These are phyloP conservation scores for Wilcoxina mikolae DNA, from an alignment of 495 filamentous ascomycete genomes.

Conservation along the genomic window DNA sequence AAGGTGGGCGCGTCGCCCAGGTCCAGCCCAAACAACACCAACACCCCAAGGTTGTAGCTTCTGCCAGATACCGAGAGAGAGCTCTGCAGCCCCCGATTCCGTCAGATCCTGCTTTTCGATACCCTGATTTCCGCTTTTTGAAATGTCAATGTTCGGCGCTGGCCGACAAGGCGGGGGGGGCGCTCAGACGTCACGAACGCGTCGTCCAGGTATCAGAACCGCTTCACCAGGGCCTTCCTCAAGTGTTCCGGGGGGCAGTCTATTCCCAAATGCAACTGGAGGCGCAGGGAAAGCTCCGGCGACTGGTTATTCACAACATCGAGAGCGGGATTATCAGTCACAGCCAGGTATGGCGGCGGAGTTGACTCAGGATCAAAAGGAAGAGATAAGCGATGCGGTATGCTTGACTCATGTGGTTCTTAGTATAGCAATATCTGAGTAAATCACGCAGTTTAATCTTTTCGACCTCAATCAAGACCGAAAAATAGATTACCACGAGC, in stretches of 20 bases:
- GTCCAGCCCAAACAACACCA: neutral
- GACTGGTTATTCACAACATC: conserved; percentile 29
- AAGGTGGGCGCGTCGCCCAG: neutral
- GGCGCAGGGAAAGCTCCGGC: conserved; percentile 13
- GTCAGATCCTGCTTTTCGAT: too few relatives aligned
- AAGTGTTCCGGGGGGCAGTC: conserved; percentile 10
- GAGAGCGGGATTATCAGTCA: conserved; percentile 29
- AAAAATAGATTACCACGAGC: conserved; percentile 90
- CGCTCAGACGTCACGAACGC: conserved; percentile 12
- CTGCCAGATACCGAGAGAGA: too few relatives aligned
- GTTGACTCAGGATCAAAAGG: conserved; percentile 69
- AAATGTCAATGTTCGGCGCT: conserved; percentile 13
- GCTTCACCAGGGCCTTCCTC: conserved; percentile 7
- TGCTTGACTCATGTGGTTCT: conserved; percentile 22
- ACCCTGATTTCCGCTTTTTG: neutral
- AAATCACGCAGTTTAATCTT: conserved; percentile 57
- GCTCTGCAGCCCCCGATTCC: too few relatives aligned
- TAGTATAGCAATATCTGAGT: conserved; percentile 8
- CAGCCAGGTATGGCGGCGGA: conserved; percentile 20
- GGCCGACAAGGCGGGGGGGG: neutral
- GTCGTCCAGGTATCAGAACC: conserved; percentile 4
- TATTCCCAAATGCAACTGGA: conserved; percentile 13
- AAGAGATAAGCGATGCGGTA: conserved; percentile 84
- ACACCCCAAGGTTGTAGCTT: neutral
- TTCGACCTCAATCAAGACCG: conserved; percentile 96